Base-by-base conservation (phyloP, 78 protist genomes). In the Dictyostelium intermedium region DNA sequence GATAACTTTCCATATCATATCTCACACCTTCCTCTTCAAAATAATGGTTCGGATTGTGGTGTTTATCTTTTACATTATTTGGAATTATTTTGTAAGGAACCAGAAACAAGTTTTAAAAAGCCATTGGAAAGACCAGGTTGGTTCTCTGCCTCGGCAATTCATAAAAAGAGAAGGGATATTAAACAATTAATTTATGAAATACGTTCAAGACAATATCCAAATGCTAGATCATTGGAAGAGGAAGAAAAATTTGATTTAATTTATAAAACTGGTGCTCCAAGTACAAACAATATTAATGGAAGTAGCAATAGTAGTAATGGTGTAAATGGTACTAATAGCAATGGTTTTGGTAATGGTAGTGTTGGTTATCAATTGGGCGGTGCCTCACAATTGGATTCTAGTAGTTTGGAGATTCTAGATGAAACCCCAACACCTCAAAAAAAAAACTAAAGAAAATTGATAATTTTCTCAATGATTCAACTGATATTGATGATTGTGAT, bases 1-100 rank as follows among this genome's bases (percentile, higher is more conserved):
- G 47, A 37, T 3, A 80, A 89, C n/a, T 80, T 47, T 47, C 53
- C 39, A 23, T n/a, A 41, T 23, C 53, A 27, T 14, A 11, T 30
- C 25, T 82, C 87, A 41, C 91, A 83, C 73, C 86, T 92, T 6
- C 96, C 96, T 14, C 37, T 16, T 37, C 96, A 92, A 72, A 81
- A 92, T 30, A 92, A 92, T 45, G 34, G 41, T 25, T 63, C 47
- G 14, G 96, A 92, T 41, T 92, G 96, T 84, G 96, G 96, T 34
- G 91, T 92, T 9, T 92, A 32, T 61, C 30, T 92, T n/a, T 43
- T 92, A 5, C 96, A 92, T 10, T 92, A 92, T 45, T 45, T 86
- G 7, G 96, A 92, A 14, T 20, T 86, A 5, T 92, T 92, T 56
- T 92, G 96, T 84, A 53, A 70, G 10, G 63, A 77, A 20, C 96